These are phyloP conservation scores for Naegleria gruberi DNA, from an alignment of 208 protist species.

Conservation along the genomic window DNA sequence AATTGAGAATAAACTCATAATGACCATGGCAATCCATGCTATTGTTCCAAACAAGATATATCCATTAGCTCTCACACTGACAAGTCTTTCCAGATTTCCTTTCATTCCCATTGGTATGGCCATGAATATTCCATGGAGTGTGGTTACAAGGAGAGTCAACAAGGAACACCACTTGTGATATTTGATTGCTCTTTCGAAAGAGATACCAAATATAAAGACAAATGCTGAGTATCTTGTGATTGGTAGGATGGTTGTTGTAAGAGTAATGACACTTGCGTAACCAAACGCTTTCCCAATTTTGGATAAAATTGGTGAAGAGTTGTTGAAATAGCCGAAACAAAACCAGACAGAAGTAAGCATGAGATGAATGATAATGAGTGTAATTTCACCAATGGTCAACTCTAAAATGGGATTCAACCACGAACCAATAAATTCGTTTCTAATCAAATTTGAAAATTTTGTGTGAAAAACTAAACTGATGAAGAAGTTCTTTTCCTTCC, in stretches of 20 bases:
- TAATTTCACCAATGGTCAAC: neutral
- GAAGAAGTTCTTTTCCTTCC: neutral
- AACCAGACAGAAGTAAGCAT: neutral
- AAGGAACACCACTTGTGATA: neutral
- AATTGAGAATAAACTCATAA: neutral
- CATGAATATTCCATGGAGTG: neutral
- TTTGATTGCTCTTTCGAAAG: conserved; percentile 4
- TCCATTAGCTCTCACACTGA: neutral
- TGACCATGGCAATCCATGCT: neutral
- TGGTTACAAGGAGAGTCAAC: neutral
- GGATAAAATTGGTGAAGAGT: no score
- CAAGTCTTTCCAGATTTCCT: neutral
- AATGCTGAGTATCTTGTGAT: neutral
- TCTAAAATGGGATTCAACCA: neutral
- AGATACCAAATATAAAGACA: neutral
- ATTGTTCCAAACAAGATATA: neutral
- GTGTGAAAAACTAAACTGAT: neutral
- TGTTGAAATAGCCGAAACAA: neutral
- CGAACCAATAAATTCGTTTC: neutral
- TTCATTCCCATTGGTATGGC: no score
- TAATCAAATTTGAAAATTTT: neutral
- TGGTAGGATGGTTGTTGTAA: neutral
- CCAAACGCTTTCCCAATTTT: neutral
- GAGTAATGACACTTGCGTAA: neutral
- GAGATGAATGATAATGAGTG: neutral